Evolutionary conservation across 306 rosid species (phyloP).

Genomic region (Clitoria ternatea): DNA sequence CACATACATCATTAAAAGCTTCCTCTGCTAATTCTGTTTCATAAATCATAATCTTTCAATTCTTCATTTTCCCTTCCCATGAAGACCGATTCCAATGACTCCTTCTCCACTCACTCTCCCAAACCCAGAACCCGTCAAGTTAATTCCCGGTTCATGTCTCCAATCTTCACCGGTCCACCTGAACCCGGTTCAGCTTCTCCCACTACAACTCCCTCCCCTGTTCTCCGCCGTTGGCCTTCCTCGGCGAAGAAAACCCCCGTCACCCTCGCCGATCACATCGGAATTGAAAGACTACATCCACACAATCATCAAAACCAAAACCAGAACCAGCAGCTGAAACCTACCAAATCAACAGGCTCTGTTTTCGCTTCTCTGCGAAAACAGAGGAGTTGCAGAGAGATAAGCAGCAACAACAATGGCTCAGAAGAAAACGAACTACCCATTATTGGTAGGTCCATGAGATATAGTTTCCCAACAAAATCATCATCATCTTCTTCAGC

Average conservation of each 20-base stretch:
- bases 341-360: background rate
- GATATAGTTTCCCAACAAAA: constrained; percentile 12
- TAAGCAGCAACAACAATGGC: constrained; percentile 1
- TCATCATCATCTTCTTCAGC: constrained; percentile 11
- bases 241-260: background rate
- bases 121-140: constrained; percentile 55
- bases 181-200: constrained; percentile 34
- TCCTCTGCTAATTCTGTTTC: too few species aligned
- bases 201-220: background rate
- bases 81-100: constrained; percentile 16
- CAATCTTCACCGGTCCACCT: background rate
- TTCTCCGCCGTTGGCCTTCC: background rate
- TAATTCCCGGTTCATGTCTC: constrained; percentile 48
- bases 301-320: background rate
- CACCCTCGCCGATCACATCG: constrained; percentile 56
- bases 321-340: background rate
- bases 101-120: constrained; percentile 27
- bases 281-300: constrained; percentile 42
- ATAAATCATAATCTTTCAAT: background rate
- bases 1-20: too few species aligned
- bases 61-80: background rate
- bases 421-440: constrained; percentile 49
- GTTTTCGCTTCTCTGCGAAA: constrained; percentile 20
- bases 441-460: constrained; percentile 31
- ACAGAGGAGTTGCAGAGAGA: constrained; percentile 35